A percentile compares a stretch with the other conserved stretches of the same genome.
These are phyloP conservation scores for Drechmeria coniospora DNA, from an alignment of 2,329 filamentous ascomycete genomes.

Conservation along the genomic window DNA sequence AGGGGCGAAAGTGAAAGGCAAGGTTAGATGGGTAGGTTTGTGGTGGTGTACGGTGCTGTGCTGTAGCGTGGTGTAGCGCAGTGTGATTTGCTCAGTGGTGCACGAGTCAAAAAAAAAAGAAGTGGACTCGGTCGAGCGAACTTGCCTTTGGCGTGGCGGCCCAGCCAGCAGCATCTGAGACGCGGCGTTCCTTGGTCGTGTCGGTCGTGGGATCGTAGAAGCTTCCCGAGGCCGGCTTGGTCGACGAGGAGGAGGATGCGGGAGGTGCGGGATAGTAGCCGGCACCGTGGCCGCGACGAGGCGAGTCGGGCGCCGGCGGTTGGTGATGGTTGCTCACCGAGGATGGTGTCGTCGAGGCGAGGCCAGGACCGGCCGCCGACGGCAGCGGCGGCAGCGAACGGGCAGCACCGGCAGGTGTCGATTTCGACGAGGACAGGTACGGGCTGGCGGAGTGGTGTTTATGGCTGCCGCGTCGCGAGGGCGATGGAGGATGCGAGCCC, in stretches of 20 bases:
- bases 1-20: too few species aligned
- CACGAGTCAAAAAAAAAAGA: conserved; percentile 12
- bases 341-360: conserved; percentile 9
- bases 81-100: too few species aligned
- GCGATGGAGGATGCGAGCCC: too few species aligned
- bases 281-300: conserved; percentile 22
- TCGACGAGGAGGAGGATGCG: conserved; percentile 3
- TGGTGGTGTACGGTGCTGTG: too few species aligned
- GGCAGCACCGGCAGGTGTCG: conserved; percentile 13
- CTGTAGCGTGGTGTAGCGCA: too few species aligned
- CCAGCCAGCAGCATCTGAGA: conserved; percentile 31
- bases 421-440: conserved; percentile 21
- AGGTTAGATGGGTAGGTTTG: too few species aligned
- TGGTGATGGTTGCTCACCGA: conserved; percentile 10
- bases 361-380: conserved; percentile 2
- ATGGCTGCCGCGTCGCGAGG: conserved; percentile 7
- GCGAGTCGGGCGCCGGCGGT: conserved; percentile 20
- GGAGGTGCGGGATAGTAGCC: conserved; percentile 6
- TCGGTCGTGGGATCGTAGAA: conserved; percentile 41
- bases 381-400: conserved; percentile 16
- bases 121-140: conserved; percentile 12
- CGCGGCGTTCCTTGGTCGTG: conserved; percentile 28
- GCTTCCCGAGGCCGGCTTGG: conserved; percentile 24
- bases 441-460: conserved; percentile 16
- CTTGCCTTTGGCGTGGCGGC: conserved; percentile 33